Conservation (phyloP, 2,329 filamentous ascomycete genomes). For the Podosphaera aphanis region DNA sequence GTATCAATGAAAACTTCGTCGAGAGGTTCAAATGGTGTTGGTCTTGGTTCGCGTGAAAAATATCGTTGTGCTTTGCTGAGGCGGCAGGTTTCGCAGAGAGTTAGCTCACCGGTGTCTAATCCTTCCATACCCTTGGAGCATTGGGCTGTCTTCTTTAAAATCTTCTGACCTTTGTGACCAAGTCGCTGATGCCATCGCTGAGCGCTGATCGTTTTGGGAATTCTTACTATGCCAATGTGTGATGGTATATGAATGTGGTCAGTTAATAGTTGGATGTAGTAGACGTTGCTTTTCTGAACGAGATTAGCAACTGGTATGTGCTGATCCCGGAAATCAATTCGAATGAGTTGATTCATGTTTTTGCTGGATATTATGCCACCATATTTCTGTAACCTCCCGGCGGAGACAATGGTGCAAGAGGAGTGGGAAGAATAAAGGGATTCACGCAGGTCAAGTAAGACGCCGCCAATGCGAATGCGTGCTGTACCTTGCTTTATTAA, state of each 20-base stretch:
- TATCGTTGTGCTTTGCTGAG: not conserved
- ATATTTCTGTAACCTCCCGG: no score
- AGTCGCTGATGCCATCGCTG: not conserved
- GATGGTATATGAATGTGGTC: not conserved
- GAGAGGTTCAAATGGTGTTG: not conserved
- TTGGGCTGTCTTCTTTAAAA: constrained; percentile 1
- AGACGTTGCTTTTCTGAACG: not conserved
- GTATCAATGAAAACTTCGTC: not conserved
- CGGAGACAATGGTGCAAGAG: no score
- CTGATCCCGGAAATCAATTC: no score
- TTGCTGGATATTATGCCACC: no score
- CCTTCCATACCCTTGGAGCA: not conserved
- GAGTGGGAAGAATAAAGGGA: no score
- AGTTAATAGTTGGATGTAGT: not conserved
- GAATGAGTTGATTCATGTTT: no score
- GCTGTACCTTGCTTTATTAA: not conserved
- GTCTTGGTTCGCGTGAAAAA: not conserved
- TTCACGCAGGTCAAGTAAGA: no score
- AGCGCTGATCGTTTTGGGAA: not conserved
- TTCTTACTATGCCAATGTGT: not conserved
- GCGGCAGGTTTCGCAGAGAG: not conserved
- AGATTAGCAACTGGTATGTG: not conserved
- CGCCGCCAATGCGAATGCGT: not conserved
- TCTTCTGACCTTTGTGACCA: not conserved
- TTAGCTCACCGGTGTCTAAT: not conserved